A percentile compares a stretch with the other conserved stretches of the same genome.
phyloP scores from a whole-genome alignment of 495 filamentous ascomycete species.

The Penicillium waksmanii region DNA sequence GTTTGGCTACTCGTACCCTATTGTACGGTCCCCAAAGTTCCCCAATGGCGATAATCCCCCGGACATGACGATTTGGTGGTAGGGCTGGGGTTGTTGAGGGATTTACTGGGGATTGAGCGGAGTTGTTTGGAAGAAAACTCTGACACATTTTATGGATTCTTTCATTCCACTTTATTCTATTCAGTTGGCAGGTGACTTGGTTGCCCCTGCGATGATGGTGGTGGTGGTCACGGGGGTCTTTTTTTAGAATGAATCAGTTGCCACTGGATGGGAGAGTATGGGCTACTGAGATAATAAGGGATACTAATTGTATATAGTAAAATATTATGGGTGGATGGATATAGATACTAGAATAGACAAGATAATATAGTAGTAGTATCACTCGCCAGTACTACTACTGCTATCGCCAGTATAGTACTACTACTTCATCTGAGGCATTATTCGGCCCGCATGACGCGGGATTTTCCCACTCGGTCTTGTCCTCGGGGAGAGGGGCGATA shows the following conservation, averaged over 20 bases:
- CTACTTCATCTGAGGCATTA: slow-evolving; percentile 6
- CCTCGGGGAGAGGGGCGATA: slow-evolving; percentile 28
- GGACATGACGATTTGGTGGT: slow-evolving; percentile 21
- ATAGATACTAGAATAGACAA: too few relatives aligned
- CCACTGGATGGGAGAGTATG: neutral
- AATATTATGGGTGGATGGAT: too few relatives aligned
- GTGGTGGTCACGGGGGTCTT: too few relatives aligned
- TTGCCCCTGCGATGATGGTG: too few relatives aligned
- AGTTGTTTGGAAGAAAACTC: neutral
- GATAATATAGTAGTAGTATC: neutral
- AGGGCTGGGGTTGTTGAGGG: slow-evolving; percentile 22
- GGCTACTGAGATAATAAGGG: too few relatives aligned
- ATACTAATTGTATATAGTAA: too few relatives aligned
- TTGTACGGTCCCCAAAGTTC: neutral
- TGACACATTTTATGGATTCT: slow-evolving; percentile 5
- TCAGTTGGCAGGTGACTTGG: neutral
- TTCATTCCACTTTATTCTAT: neutral
- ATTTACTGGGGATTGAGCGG: slow-evolving; percentile 7
- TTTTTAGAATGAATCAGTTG: too few relatives aligned
- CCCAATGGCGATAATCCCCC: slow-evolving; percentile 32
- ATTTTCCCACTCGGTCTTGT: slow-evolving; percentile 31
- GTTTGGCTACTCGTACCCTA: neutral
- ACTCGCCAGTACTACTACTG: neutral
- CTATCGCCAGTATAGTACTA: neutral
- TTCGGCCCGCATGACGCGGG: slow-evolving; percentile 40